phyloP scores from a whole-genome alignment of 2,329 filamentous ascomycete genomes.

The Fusarium incarnatum region DNA sequence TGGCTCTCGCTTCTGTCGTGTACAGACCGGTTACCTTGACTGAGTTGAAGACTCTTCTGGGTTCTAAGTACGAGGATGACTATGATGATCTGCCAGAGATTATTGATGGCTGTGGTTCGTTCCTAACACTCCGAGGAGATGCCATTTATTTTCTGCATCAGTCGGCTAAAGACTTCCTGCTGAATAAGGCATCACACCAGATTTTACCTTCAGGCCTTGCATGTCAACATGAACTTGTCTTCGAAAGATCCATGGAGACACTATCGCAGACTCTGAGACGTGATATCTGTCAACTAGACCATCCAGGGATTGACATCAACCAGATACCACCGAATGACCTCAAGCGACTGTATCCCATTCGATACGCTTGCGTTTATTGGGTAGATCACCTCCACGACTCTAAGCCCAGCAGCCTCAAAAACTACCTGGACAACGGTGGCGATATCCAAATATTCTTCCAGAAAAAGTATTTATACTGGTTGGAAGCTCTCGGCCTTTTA shows the following conservation, averaged over 20 bases:
- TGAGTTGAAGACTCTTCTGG: rapidly evolving
- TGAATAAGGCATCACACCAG: not conserved
- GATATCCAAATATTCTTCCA: rapidly evolving
- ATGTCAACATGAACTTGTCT: not conserved
- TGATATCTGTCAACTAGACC: rapidly evolving
- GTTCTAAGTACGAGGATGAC: rapidly evolving
- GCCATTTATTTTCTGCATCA: not conserved
- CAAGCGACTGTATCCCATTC: rapidly evolving
- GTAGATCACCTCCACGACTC: not conserved
- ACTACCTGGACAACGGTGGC: too few species aligned
- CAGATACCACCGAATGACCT: rapidly evolving
- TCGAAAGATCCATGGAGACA: rapidly evolving
- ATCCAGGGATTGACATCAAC: rapidly evolving
- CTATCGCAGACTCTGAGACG: not conserved
- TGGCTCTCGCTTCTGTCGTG: not conserved
- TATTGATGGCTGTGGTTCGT: rapidly evolving
- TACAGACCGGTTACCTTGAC: not conserved
- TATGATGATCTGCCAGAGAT: rapidly evolving
- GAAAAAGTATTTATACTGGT: not conserved
- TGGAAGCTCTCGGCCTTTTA: not conserved
- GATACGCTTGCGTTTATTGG: not conserved
- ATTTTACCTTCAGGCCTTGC: not conserved
- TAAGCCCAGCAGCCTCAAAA: rapidly evolving
- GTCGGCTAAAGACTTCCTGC: rapidly evolving
- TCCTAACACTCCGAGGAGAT: rapidly evolving